These are phyloP conservation scores for Phialophora macrospora DNA, from an alignment of 2,329 filamentous ascomycete genomes.

Conservation along the genomic window DNA sequence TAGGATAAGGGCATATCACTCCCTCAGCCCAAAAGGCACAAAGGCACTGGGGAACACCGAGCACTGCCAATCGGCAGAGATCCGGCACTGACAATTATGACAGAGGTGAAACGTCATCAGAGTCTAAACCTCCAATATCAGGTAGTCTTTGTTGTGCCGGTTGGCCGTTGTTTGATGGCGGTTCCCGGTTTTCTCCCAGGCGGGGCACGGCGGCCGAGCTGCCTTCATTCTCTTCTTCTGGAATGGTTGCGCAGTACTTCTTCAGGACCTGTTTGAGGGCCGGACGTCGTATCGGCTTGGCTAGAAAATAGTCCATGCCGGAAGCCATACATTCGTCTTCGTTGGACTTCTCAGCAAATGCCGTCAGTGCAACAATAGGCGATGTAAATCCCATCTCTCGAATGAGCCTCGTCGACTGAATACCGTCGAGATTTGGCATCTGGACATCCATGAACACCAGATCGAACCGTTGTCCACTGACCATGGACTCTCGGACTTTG, in stretches of 20 bases:
- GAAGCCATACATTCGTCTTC: slow-evolving; percentile 83
- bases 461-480: slow-evolving; percentile 72
- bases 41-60: neutral
- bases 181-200: neutral
- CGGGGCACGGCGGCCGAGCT: slow-evolving; percentile 25
- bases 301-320: slow-evolving; percentile 89
- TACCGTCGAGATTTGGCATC: slow-evolving; percentile 90
- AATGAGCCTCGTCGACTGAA: slow-evolving; percentile 84
- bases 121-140: slow-evolving; percentile 15
- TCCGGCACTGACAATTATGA: slow-evolving; percentile 21
- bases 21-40: neutral
- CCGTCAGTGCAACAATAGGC: slow-evolving; percentile 88
- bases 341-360: slow-evolving; percentile 89
- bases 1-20: neutral
- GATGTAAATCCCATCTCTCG: slow-evolving; percentile 83
- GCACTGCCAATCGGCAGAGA: neutral
- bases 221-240: slow-evolving; percentile 64
- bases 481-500: slow-evolving; percentile 80
- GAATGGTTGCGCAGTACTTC: slow-evolving; percentile 79
- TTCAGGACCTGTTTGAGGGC: slow-evolving; percentile 84
- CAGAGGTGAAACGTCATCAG: slow-evolving; percentile 30
- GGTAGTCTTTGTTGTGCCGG: slow-evolving; percentile 6
- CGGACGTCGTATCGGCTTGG: slow-evolving; percentile 76
- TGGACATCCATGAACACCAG: slow-evolving; percentile 95
- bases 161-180: slow-evolving; percentile 8